Conservation (phyloP, 2,329 filamentous ascomycete genomes). For the Thielaviopsis musarum region DNA sequence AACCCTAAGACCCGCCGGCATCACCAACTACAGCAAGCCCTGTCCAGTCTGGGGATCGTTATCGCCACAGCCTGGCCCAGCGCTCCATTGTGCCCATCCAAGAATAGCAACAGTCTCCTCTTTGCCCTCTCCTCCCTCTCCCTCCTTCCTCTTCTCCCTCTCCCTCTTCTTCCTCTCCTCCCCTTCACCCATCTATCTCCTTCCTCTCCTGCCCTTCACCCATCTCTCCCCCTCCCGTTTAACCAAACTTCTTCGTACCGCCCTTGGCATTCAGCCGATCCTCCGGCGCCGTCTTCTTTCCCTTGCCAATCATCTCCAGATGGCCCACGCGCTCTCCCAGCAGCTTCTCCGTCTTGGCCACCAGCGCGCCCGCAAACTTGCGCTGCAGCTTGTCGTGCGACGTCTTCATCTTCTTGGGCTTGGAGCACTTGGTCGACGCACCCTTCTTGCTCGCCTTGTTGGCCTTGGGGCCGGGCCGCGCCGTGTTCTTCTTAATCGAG, state of each 20-base stretch:
- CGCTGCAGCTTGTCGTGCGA: slow-evolving; percentile 35
- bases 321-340: slow-evolving; percentile 43
- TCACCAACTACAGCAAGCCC: neutral
- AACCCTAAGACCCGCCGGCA: neutral
- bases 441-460: slow-evolving; percentile 18
- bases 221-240: slow-evolving; percentile 15
- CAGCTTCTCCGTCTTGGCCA: slow-evolving; percentile 37
- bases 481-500: slow-evolving; percentile 29
- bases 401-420: slow-evolving; percentile 29
- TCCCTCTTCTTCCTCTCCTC: too few relatives aligned
- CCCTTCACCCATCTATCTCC: too few relatives aligned
- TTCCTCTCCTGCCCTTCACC: neutral
- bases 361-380: slow-evolving; percentile 38
- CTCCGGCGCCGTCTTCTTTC: slow-evolving; percentile 28
- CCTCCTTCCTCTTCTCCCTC: too few relatives aligned
- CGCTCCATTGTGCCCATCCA: too few relatives aligned
- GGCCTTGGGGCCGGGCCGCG: slow-evolving; percentile 22
- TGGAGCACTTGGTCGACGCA: slow-evolving; percentile 29
- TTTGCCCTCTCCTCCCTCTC: too few relatives aligned
- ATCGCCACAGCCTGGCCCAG: too few relatives aligned
- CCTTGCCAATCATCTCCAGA: slow-evolving; percentile 40
- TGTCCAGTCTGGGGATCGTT: neutral
- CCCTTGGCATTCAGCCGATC: slow-evolving; percentile 21
- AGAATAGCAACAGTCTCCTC: too few relatives aligned
- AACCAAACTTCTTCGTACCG: slow-evolving; percentile 39